Evolutionary conservation across 768 basidiomycete genomes (phyloP), one percentile per base, ranked within the genome.

Genomic region (Kwoniella botswanensis): DNA sequence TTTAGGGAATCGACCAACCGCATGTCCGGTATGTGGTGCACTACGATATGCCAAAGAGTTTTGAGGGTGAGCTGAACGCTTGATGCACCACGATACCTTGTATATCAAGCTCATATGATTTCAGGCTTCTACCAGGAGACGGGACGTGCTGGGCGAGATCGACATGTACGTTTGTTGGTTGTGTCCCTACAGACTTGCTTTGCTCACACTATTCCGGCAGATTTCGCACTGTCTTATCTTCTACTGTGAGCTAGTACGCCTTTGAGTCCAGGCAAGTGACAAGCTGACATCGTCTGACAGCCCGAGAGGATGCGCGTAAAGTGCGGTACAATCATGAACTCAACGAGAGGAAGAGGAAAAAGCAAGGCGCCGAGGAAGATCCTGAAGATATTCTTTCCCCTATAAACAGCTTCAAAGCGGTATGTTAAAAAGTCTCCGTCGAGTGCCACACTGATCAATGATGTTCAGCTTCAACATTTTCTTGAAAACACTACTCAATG

Each of bases 21-120:
- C 74, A 84, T 68, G 84, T 84, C 10, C 76, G 84, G 22, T 84
- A 84, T 67, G 83, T 84, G 17, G 70, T 84, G 0, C 84, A 84
- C 59, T 84, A 79, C 50, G 82, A 84, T 63, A 72, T 84, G 54
- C 82, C 84, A 0, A 83, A 81, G 68, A 78, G 77, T 46, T 82
- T 84, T 26, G 84, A 84, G 66, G 82, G 82, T 76, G 24, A 41
- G 78, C 26, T 3, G 26, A 26, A 26, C 3, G 26, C 26, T 26
- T 26, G 26, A 26, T 66, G 3, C 6, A 11, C 22, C 18, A 35
- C 24, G 6, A 18, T 13, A 43, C 17, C 3, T 52, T 21, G 15
- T 24, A 1, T 9, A 10, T 53, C 15, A 46, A 35, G 64, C 57
- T 50, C 13, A 44, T 15, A 61, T 17, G 4, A 18, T 6, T 15